Evolutionary conservation across 106 monocot genomes (phyloP), one percentile per base, ranked within the genome.

Genomic region (Iris macrosiphon): DNA sequence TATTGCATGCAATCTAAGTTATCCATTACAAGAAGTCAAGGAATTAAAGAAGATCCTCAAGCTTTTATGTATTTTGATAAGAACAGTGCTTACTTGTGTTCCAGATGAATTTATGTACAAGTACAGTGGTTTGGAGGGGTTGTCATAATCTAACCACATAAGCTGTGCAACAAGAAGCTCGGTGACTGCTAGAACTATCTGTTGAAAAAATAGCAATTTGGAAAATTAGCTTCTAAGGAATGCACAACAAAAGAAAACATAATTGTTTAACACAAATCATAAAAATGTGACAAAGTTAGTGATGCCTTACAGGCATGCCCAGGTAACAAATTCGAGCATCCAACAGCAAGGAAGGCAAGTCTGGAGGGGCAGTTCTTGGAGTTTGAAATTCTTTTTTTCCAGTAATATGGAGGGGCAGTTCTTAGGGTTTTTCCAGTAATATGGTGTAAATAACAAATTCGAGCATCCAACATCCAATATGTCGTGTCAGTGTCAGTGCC

Each of bases 141-240:
- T 79, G 37, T 83, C 89, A 71, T 79, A 96, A 64, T 96, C 85
- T 69, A 96, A 60, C 89, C 82, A 96, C 75, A 89, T 74, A 60
- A 98, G 55, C 41, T 98, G 90, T 61, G 86, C 83, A 67, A 87
- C 81, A 61, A 90, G 56, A 49, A 90, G 90, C 68, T 98, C 89
- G 21, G 95, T 75, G 20, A 96, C 95, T 34, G 89, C 95, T 45
- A 85, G 85, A 61, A 89, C 76, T 52, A 96, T 89, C 95, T 90
- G 79, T 60, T 4, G 26, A 51, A 9, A 55, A 21, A 53, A 25
- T 0, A 62, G 42, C 8, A 22, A 19, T 50, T 49, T 52, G 29
- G 40, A 16, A 45, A 7, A 23, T 25, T 40, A 11, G 5, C 19
- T 29, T 52, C 2, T 38, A 38, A 49, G 15, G 34, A 12, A 48